Conservation (phyloP, 2,329 filamentous ascomycete species). For the Neophaeococcomyces aloes region DNA sequence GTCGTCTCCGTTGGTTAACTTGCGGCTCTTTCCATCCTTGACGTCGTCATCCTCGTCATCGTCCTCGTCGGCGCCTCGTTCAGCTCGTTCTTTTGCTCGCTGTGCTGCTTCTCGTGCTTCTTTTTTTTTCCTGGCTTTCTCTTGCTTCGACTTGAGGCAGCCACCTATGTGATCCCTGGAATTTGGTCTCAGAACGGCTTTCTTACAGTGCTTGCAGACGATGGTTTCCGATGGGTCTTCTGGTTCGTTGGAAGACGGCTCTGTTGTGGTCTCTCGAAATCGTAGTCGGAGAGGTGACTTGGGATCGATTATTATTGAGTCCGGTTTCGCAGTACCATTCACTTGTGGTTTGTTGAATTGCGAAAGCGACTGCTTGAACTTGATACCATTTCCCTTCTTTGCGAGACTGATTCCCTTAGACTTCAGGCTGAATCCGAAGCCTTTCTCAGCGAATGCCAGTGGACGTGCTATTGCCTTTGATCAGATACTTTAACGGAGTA, state of each 20-base stretch:
- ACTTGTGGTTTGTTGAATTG: constrained; percentile 28
- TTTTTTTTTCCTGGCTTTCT: constrained; percentile 67
- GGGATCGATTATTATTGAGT: background rate
- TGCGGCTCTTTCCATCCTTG: constrained; percentile 43
- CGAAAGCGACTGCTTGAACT: constrained; percentile 32
- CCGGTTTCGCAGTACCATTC: constrained; percentile 19
- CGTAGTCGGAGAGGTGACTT: constrained; percentile 4
- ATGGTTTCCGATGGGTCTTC: constrained; percentile 70
- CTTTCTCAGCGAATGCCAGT: too few relatives aligned
- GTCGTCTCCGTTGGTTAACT: constrained; percentile 15
- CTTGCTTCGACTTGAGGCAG: constrained; percentile 75
- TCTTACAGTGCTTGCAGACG: constrained; percentile 90
- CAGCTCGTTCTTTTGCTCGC: constrained; percentile 44
- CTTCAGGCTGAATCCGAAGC: constrained; percentile 26
- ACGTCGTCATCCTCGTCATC: constrained; percentile 29
- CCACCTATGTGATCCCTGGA: constrained; percentile 71
- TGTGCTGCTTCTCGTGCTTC: constrained; percentile 62
- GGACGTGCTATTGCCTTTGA: too few relatives aligned
- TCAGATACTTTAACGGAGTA: too few relatives aligned
- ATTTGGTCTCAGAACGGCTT: constrained; percentile 64
- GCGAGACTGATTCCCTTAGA: constrained; percentile 32
- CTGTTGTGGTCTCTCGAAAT: constrained; percentile 21
- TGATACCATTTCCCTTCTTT: constrained; percentile 35
- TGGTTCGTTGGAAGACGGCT: constrained; percentile 48
- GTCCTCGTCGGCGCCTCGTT: constrained; percentile 36